phyloP scores from a whole-genome alignment of 1,139 yeast species.

The Yamadazyma friedrichii region DNA sequence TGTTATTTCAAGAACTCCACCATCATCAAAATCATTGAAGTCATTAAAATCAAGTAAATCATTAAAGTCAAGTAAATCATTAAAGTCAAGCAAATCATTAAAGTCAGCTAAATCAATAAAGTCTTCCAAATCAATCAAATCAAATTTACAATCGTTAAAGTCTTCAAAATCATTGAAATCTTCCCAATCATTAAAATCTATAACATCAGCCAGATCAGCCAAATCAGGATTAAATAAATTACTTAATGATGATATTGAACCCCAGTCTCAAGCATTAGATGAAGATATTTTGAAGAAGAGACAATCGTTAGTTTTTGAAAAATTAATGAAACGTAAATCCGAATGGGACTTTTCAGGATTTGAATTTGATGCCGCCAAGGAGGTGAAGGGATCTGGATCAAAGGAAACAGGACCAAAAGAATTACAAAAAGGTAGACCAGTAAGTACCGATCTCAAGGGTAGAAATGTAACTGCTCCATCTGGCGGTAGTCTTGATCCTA shows the following conservation, averaged over 20 bases:
- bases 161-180: conserved; percentile 1
- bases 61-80: conserved; percentile 5
- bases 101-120: conserved; percentile 1
- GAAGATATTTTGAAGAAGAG: conserved; percentile 10
- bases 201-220: background rate
- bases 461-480: conserved; percentile 24
- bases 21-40: conserved; percentile 20
- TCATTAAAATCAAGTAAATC: conserved; percentile 9
- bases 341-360: conserved; percentile 17
- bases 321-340: conserved; percentile 29
- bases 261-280: conserved; percentile 14
- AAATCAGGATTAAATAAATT: conserved; percentile 3
- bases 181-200: background rate
- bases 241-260: conserved; percentile 12
- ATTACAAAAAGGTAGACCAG: background rate
- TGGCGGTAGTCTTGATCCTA: conserved; percentile 40
- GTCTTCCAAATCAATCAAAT: background rate
- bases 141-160: background rate
- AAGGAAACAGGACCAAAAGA: background rate
- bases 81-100: conserved; percentile 1
- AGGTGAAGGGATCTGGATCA: conserved; percentile 3
- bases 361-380: background rate
- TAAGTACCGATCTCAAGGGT: background rate
- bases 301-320: conserved; percentile 32
- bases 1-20: conserved; percentile 24